Conservation (phyloP, 2,329 filamentous ascomycete genomes). For the Trichoderma sp. region DNA sequence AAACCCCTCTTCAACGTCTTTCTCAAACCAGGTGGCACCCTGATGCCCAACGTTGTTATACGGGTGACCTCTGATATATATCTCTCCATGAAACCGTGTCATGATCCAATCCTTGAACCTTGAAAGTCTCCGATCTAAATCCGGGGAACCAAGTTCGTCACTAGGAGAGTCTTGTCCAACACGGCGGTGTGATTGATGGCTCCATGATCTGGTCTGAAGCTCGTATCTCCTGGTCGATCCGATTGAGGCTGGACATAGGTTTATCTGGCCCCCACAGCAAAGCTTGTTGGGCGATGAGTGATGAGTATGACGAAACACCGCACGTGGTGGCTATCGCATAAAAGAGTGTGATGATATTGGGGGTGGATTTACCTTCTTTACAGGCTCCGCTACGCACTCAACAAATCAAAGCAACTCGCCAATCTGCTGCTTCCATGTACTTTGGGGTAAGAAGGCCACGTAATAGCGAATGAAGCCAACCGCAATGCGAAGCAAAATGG, state of each 20-base stretch:
- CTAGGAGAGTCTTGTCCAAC: neutral
- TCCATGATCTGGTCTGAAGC: neutral
- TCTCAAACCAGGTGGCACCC: neutral
- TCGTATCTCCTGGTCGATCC: neutral
- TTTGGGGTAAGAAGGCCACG: neutral
- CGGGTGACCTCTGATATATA: neutral
- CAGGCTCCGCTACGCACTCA: neutral
- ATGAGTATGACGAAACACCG: neutral
- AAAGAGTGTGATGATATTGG: neutral
- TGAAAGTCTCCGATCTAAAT: neutral
- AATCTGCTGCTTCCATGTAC: neutral
- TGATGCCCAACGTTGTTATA: neutral
- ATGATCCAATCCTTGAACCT: neutral
- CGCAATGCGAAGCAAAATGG: neutral
- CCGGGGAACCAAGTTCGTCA: neutral
- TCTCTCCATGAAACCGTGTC: neutral
- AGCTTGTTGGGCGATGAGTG: neutral
- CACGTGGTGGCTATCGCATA: neutral
- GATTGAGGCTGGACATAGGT: neutral
- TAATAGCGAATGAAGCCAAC: neutral
- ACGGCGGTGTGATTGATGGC: neutral
- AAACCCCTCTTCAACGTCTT: neutral
- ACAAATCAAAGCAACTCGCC: neutral
- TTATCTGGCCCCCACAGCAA: neutral
- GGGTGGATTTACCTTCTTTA: neutral